Percentiles rank a stretch among this genome's conserved stretches.
Evolutionary conservation across 164 flowering plant genomes (phyloP).

Genomic region (Chimonanthus praecox): DNA sequence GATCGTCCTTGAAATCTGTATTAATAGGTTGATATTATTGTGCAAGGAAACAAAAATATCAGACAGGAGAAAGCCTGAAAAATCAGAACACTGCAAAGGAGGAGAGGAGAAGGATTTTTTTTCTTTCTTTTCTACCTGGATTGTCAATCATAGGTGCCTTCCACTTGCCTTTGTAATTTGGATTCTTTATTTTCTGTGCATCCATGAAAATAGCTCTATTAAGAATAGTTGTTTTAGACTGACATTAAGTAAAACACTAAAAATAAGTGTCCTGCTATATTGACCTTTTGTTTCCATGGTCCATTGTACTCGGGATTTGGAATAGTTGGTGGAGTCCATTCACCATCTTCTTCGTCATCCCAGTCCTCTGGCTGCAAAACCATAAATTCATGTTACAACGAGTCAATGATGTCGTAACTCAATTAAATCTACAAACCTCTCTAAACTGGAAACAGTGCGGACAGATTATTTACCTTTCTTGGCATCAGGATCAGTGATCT

Average conservation of each 20-base stretch:
- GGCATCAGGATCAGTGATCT: conserved; percentile 77
- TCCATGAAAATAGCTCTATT: not conserved
- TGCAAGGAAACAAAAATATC: not conserved
- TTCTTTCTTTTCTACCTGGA: conserved; percentile 47
- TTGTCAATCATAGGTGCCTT: conserved; percentile 95
- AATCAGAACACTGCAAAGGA: not conserved
- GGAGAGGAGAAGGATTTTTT: not conserved
- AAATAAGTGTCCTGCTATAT: not conserved
- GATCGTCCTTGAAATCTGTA: conserved; percentile 82
- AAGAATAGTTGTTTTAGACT: not conserved
- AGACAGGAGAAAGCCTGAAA: not conserved
- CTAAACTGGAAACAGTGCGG: not conserved
- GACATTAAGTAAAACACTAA: not conserved
- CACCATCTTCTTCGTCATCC: conserved; percentile 99
- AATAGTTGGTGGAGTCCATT: conserved; percentile 85
- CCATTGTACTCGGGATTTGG: conserved; percentile 96
- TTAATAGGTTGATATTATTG: not conserved
- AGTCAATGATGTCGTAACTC: not conserved
- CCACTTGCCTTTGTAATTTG: conserved; percentile 93
- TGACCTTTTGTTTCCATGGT: conserved; percentile 84
- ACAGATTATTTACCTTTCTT: conserved; percentile 48
- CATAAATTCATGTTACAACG: not conserved
- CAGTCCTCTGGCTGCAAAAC: conserved; percentile 79
- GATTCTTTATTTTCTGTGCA: conserved; percentile 89
- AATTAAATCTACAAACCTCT: not conserved